Base-by-base conservation (phyloP, 345 rosid genomes). In the Iberis pinnata region DNA sequence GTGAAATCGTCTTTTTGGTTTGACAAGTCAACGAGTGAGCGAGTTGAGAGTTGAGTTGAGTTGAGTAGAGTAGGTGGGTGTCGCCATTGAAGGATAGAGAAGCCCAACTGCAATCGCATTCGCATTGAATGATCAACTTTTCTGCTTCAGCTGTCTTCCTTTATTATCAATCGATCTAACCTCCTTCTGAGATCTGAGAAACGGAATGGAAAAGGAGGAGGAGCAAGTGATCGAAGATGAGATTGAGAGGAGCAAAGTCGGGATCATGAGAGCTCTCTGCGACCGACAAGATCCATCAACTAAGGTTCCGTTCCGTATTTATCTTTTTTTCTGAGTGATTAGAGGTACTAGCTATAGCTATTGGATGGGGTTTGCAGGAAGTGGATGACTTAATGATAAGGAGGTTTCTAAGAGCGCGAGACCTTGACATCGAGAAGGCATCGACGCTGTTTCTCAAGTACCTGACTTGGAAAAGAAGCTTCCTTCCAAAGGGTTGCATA, bases 361-460 rank as follows among this genome's bases (percentile, higher is more conserved):
- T 9, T 29, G 2, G 33, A 9, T 29, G 33, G 8, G 33, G 33
- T 29, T 40, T 25, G 18, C 40, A 89, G 98, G 84, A 84, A 41
- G 81, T 56, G 41, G 95, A 87, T 72, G 96, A 90, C 68, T 70
- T 75, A 19, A 79, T 73, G 89, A 60, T 90, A 50, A 53, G 95
- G 63, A 71, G 98, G 70, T 90, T 90, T 70, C 67, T 90, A 48
- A 66, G 89, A 17, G 98, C 98, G 53, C 83, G 96, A 13, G 92
- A 90, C 54, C 68, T 77, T 0, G 98, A 90, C 61, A 73, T 90
- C 15, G 95, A 90, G 71, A 90, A 82, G 69, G 96, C 96, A 35
- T 79, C 88, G 4, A 65, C 70, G 58, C 25, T 84, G 36, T 81
- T 90, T 36, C 71, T 84, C 1, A 84, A 84, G 77, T 87, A 76